Base-by-base conservation (phyloP, 768 basidiomycete genomes). In the Lactarius sanguifluus region DNA sequence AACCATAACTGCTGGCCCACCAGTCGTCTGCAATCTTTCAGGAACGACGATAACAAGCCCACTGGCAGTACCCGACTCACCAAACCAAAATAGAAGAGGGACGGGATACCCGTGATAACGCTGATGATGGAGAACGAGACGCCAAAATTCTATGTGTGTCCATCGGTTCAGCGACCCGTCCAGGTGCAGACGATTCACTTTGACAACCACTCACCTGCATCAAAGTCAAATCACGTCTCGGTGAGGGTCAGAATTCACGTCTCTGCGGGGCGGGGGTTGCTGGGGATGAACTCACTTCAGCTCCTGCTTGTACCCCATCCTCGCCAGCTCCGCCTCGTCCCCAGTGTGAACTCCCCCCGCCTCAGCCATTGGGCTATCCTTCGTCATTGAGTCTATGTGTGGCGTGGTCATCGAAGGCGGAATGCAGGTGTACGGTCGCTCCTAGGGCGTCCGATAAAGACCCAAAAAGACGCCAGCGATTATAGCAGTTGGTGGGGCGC, bases 61-160 rank as follows among this genome's bases (percentile, higher is more conserved):
- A n/a, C n/a, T n/a, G n/a, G n/a, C n/a, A 30, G 47, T 5, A 2
- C 16, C 30, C 4, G 16, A 77, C 85, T 66, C 71, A 89, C 88
- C 74, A 90, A 70, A 20, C 89, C 89, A 76, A 85, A 90, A 52
- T 83, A 72, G 70, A 91, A 91, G 32, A 89, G 77, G 0, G 89
- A 88, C 0, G 88, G 84, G 32, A 89, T 81, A 1, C 89, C 89
- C 15, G 89, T 90, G 62, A 90, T 86, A 40, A 89, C 82, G 30
- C 86, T 87, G 63, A 92, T 91, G 74, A 92, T 88, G 10, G 86
- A 87, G 76, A 91, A 91, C 0, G 87, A 88, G 70, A 86, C 83
- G 25, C 87, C 88, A 70, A 90, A 90, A 73, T 89, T 90, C 86
- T 88, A 68, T 18, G 12, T 18, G 25, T 34, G 4, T 4, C 18